Percentiles rank a stretch among this genome's conserved stretches.
These are phyloP conservation scores for Fusarium torulosum DNA, from an alignment of 2,329 filamentous ascomycete genomes.

Conservation along the genomic window DNA sequence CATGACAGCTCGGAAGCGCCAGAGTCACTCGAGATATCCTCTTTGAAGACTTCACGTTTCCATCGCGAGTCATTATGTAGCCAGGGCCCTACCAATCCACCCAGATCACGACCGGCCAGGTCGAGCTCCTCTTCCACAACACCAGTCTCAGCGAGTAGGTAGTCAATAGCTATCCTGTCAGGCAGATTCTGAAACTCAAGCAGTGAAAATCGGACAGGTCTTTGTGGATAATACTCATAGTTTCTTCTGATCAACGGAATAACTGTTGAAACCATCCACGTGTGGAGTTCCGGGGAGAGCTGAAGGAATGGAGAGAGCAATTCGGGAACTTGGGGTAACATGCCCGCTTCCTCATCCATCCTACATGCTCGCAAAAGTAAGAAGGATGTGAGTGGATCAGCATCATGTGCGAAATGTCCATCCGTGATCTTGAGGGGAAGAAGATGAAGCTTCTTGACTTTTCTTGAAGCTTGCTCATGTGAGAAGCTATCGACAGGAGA, in stretches of 20 bases:
- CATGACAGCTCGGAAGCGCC: constrained; percentile 55
- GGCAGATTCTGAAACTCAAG: constrained; percentile 72
- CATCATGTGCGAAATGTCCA: constrained; percentile 60
- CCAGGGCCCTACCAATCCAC: constrained; percentile 79
- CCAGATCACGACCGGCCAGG: constrained; percentile 72
- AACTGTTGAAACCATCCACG: constrained; percentile 76
- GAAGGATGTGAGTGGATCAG: constrained; percentile 72
- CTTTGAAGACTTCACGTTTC: constrained; percentile 46
- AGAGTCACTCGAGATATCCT: constrained; percentile 40
- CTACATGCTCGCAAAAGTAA: constrained; percentile 75
- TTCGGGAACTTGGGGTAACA: constrained; percentile 75
- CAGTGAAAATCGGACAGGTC: constrained; percentile 64
- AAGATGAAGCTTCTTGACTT: constrained; percentile 72
- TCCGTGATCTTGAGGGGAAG: constrained; percentile 67
- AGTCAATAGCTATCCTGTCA: constrained; percentile 69
- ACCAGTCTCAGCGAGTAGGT: constrained; percentile 71
- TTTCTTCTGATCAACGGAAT: constrained; percentile 77
- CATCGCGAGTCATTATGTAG: constrained; percentile 74
- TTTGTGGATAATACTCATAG: constrained; percentile 75
- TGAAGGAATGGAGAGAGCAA: constrained; percentile 77
- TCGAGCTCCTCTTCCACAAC: constrained; percentile 54
- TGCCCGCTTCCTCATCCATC: constrained; percentile 79
- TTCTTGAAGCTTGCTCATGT: constrained; percentile 73
- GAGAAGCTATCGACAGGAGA: constrained; percentile 69
- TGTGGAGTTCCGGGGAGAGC: constrained; percentile 70